Conservation (phyloP, 176 grass and related monocot species). For the Puccinellia tenuiflora region DNA sequence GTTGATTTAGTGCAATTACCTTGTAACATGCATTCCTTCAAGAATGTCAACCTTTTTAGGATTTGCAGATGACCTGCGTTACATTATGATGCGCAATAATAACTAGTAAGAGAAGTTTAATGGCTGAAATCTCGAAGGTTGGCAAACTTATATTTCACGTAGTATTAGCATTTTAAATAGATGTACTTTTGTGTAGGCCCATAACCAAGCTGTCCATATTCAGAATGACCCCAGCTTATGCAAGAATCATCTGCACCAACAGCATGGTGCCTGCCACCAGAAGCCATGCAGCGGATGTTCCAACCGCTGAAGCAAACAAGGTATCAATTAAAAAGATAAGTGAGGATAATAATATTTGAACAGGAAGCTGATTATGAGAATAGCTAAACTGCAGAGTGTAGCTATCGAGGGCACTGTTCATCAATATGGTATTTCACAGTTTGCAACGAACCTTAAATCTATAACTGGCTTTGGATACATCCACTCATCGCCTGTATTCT, state of each 20-base stretch:
- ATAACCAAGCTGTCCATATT: constrained; percentile 87
- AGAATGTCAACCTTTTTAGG: constrained; percentile 96
- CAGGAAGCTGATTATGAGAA: constrained; percentile 2
- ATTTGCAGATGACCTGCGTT: constrained; percentile 78
- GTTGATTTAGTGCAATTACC: constrained; percentile 41
- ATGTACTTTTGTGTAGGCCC: constrained; percentile 83
- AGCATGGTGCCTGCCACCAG: constrained; percentile 89
- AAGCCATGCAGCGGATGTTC: constrained; percentile 98
- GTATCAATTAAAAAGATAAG: constrained; percentile 6
- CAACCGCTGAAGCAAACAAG: constrained; percentile 70
- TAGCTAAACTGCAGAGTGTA: background rate
- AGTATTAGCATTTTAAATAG: constrained; percentile 7
- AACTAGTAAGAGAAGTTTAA: background rate
- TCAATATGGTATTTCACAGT: constrained; percentile 10
- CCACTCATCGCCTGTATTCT: constrained; percentile 82
- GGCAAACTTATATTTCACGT: background rate
- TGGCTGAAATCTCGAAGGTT: background rate
- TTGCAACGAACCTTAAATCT: constrained; percentile 73
- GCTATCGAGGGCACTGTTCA: background rate
- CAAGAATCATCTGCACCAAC: constrained; percentile 95
- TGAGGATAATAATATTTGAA: background rate
- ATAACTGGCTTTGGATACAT: constrained; percentile 97
- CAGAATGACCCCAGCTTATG: constrained; percentile 80
- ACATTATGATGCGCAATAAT: constrained; percentile 14
- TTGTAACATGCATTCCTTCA: constrained; percentile 78